Percentiles rank a stretch among this genome's conserved stretches.
These are phyloP conservation scores for Aureobasidium sp. DNA, from an alignment of 2,329 filamentous ascomycete genomes.

Conservation along the genomic window DNA sequence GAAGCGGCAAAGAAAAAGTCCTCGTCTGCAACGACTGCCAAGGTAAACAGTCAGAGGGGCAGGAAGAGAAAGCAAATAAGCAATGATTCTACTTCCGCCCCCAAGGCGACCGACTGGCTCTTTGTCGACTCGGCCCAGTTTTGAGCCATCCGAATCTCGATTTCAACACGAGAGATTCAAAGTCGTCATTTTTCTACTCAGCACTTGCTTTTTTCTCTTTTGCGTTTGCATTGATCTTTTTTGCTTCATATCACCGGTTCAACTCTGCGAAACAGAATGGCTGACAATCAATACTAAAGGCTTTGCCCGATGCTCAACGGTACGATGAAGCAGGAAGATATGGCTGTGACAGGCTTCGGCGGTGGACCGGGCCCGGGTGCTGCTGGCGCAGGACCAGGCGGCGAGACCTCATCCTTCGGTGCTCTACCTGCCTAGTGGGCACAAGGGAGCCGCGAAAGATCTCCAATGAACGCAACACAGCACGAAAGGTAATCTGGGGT, in stretches of 20 bases:
- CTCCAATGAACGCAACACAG: no score
- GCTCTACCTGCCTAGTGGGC: not conserved
- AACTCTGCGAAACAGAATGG: not conserved
- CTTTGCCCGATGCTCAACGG: slow-evolving; percentile 82
- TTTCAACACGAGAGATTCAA: slow-evolving; percentile 14
- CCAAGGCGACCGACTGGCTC: slow-evolving; percentile 9
- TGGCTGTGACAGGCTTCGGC: slow-evolving; percentile 17
- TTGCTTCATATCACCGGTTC: not conserved
- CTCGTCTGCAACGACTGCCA: not conserved
- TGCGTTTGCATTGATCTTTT: slow-evolving; percentile 8
- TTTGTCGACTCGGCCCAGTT: slow-evolving; percentile 6
- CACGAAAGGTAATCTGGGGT: not conserved
- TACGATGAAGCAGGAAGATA: slow-evolving; percentile 41
- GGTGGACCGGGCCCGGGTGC: slow-evolving; percentile 15
- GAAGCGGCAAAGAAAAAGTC: slow-evolving; percentile 7
- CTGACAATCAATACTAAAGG: slow-evolving; percentile 39
- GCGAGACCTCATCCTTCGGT: not conserved
- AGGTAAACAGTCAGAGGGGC: slow-evolving; percentile 1
- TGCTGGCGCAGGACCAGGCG: slow-evolving; percentile 6
- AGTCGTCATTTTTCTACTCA: slow-evolving; percentile 11
- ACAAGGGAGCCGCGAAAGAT: not conserved
- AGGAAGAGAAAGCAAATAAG: slow-evolving; percentile 11
- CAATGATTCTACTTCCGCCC: slow-evolving; percentile 10
- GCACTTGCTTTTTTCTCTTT: slow-evolving; percentile 17
- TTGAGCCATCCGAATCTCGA: slow-evolving; percentile 5